Evolutionary conservation across 345 rosid species (phyloP), one percentile per base, ranked within the genome.

Genomic region (Lepidium sativum): DNA sequence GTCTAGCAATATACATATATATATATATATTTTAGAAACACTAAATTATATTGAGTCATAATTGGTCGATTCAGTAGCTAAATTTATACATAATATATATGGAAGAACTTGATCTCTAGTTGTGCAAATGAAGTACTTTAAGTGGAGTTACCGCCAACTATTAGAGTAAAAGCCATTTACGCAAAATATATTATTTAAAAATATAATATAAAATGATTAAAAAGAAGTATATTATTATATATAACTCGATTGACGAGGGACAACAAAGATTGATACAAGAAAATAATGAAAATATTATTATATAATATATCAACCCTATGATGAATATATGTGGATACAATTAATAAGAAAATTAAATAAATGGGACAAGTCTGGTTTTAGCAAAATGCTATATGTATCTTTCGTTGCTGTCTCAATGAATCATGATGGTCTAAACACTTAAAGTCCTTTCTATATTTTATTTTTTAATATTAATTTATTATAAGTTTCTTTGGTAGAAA

Each of bases 341-440:
- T 54, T 25, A 44, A 17, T 44, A 16, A 39, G 2, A 13, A 64
- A 32, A 16, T 20, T 50, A 11, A 0, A 31, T 12, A 41, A 49
- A 29, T 6, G 56, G 12, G 61, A 57, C 16, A 38, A 34, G 47
- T 42, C 71, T 65, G 60, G 32, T 41, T 65, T 50, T 50, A 51
- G 71, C 60, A 51, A 65, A 62, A 65, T 57, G 67, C 27, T 72
- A 65, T 66, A 72, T 65, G 49, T 32, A 65, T 72, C 71, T 65
- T 65, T 72, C 67, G 70, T 59, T 42, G 70, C 34, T 65, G 67
- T 65, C 62, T 65, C 76, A 72, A n/a, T 58, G 76, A 57, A 65
- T 72, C 64, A 71, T 63, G 21, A 51, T 51, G 48, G 33, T 71
- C 39, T 31, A 27, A 27, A 27, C 31, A 27, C 31, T 27, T 27